Evolutionary conservation across 257 asterid species (phyloP), one percentile per base, ranked within the genome.

Genomic region (Ehretia macrophylla): DNA sequence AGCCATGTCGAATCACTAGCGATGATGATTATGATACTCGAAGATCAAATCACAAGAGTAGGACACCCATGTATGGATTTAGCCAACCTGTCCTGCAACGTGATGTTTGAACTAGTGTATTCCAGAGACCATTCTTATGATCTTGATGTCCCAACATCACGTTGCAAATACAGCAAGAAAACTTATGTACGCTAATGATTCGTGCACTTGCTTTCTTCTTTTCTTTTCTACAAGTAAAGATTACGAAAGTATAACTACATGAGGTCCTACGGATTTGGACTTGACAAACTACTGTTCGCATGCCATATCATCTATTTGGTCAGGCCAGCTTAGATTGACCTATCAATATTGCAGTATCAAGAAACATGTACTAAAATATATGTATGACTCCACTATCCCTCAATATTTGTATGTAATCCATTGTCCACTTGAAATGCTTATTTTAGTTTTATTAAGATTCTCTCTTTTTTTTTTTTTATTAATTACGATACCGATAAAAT

Each of bases 31-130:
- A 46, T 56, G 50, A 59, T 54, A 52, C 58, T 48, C 69, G 59
- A 62, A 52, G 66, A 76, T 64, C 63, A 58, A 58, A 66, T 62
- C 58, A 32, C 55, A 39, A 58, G 66, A 63, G 48, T 65, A 75
- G 72, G 72, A 69, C 67, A 72, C 72, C 82, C 88, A 82, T 73
- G 90, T 75, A 85, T 73, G 68, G 72, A 62, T 72, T 52, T 86
- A 81, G 37, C 87, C 85, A 71, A 79, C 87, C 54, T 46, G 66
- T 59, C 56, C 66, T 68, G 17, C 55, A 51, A 17, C 62, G 55
- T 67, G 71, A 68, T 74, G 74, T 65, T 72, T 63, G 62, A 59
- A 66, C 23, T 53, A 27, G 35, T 6, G 35, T 27, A 27, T 6
- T 27, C 35, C 35, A 27, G 35, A 27, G 8, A 42, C 47, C 47